phyloP scores from a whole-genome alignment of 2,329 filamentous ascomycete genomes.

The Lecanicillium sp. region DNA sequence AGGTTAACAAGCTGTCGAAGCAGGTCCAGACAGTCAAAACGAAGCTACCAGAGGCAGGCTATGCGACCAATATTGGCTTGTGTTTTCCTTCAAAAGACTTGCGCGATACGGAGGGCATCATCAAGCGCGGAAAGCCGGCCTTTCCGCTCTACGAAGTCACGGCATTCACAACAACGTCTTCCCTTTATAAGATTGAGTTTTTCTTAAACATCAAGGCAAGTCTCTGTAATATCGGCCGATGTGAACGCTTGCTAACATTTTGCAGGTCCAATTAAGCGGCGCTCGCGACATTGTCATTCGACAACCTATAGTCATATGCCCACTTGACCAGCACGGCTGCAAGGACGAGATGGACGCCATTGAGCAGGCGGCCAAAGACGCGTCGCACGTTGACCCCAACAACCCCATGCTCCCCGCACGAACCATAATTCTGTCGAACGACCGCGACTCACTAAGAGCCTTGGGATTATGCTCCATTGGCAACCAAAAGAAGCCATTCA shows the following conservation, averaged over 20 bases:
- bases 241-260: constrained; percentile 10
- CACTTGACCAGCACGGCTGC: constrained; percentile 88
- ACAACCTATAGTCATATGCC: constrained; percentile 92
- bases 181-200: constrained; percentile 97
- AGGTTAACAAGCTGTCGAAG: constrained; percentile 79
- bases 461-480: constrained; percentile 56
- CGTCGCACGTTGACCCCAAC: constrained; percentile 76
- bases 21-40: constrained; percentile 74
- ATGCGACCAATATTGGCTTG: constrained; percentile 84
- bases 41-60: constrained; percentile 84
- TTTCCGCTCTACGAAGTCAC: constrained; percentile 85
- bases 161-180: constrained; percentile 89
- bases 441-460: constrained; percentile 57
- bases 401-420: constrained; percentile 88
- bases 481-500: constrained; percentile 57
- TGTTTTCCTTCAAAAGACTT: constrained; percentile 87
- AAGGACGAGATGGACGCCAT: constrained; percentile 99
- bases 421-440: constrained; percentile 71
- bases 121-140: constrained; percentile 74
- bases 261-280: constrained; percentile 76
- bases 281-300: constrained; percentile 82
- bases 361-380: constrained; percentile 90
- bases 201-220: constrained; percentile 86
- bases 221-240: neutral
- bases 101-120: constrained; percentile 77